Evolutionary conservation across 441 rosid species (phyloP), one percentile per base, ranked within the genome.

Genomic region (Pelargonium fulgidum): DNA sequence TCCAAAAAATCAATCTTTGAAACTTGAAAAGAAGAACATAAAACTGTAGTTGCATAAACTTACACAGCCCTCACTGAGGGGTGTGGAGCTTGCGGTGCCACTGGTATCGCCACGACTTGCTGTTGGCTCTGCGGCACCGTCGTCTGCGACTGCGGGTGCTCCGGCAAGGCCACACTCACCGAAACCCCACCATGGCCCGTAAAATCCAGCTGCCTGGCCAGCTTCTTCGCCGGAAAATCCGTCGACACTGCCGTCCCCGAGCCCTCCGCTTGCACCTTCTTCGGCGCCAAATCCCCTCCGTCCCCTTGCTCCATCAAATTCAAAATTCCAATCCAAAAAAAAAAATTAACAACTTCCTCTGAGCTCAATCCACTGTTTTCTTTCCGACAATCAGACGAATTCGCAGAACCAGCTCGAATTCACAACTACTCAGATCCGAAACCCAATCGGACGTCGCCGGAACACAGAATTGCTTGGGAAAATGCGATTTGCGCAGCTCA

Each of bases 201-300:
- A 84, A 87, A 87, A 87, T 89, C 97, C 64, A 87, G 88, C 85
- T 88, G 96, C 77, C 91, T 81, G 4, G 88, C 88, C 11, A 85
- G 74, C 76, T 79, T 79, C 73, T 83, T 86, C 9, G 81, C 72
- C 52, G 87, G 81, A 42, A 80, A 77, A 70, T 79, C 86, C 68
- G 62, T 72, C 67, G 54, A 36, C 66, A 54, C 71, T 42, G 41
- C 70, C 2, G 36, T 29, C 36, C 36, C 36, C 36, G 36, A 29
- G 47, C 12, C 1, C 47, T 79, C 87, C 70, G 85, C 72, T 70
- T 72, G 85, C 22, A 71, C 70, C 80, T 82, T 87, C 73, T 83
- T 82, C 72, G 88, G 84, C 83, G 91, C 87, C 88, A 81, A 74
- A 77, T 83, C 83, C 19, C 77, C 80, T 77, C 68, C 87, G 66